Evolutionary conservation across 2,329 filamentous ascomycete genomes (phyloP).

Genomic region (Talaromyces sp.): DNA sequence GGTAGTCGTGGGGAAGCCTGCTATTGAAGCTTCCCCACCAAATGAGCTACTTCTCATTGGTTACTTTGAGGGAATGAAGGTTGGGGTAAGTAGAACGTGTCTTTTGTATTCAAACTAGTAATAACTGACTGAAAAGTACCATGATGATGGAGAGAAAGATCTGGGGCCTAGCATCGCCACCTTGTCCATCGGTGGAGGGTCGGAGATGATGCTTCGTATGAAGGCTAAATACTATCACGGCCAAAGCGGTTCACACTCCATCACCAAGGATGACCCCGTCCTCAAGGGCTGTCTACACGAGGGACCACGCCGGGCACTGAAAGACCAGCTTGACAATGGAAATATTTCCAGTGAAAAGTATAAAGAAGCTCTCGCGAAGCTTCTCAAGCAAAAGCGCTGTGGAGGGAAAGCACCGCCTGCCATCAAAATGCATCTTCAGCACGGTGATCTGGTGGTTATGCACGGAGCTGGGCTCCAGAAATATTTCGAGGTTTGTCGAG

Average conservation of each 20-base stretch:
- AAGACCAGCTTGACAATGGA: slow-evolving; percentile 18
- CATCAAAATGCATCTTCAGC: slow-evolving; percentile 53
- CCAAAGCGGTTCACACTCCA: slow-evolving; percentile 6
- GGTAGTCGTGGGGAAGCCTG: slow-evolving; percentile 36
- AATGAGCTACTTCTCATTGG: slow-evolving; percentile 61
- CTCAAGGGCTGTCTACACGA: slow-evolving; percentile 34
- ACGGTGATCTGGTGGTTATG: slow-evolving; percentile 63
- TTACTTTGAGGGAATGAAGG: slow-evolving; percentile 59
- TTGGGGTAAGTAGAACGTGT: slow-evolving; percentile 42
- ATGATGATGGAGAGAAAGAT: slow-evolving; percentile 61
- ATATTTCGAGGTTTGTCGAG: slow-evolving; percentile 52
- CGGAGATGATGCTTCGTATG: slow-evolving; percentile 58
- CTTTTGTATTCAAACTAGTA: background rate
- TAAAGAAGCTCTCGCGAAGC: slow-evolving; percentile 23
- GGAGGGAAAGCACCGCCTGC: slow-evolving; percentile 31
- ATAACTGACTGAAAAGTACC: slow-evolving; percentile 44
- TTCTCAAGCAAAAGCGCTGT: slow-evolving; percentile 24
- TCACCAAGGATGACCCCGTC: slow-evolving; percentile 33
- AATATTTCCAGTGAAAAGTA: slow-evolving; percentile 28
- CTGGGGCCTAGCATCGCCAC: slow-evolving; percentile 61
- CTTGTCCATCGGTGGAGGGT: slow-evolving; percentile 55
- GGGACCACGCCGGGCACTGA: slow-evolving; percentile 27
- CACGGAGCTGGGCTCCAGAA: slow-evolving; percentile 57
- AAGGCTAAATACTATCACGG: slow-evolving; percentile 53
- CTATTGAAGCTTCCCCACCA: slow-evolving; percentile 42